Evolutionary conservation across 2,329 filamentous ascomycete genomes (phyloP), one percentile per base, ranked within the genome.

Genomic region (Paramyrothecium roridum): DNA sequence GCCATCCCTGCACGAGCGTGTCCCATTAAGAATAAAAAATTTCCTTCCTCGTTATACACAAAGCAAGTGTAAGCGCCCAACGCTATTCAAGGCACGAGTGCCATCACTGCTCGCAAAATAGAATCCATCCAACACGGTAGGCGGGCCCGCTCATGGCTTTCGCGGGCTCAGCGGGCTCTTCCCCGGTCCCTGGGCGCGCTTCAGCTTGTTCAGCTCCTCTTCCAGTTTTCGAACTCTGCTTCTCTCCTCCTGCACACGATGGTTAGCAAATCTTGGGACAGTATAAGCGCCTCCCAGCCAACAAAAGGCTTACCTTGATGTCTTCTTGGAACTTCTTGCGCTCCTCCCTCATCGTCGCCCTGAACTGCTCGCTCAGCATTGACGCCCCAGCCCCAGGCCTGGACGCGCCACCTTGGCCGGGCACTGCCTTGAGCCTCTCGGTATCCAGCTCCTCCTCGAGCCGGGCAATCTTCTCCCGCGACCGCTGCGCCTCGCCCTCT

Each of bases 261-360:
- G 40, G 62, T 76, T 64, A 76, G 71, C 16, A 52, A 51, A 21
- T 19, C 37, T 43, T 19, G 37, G n/a, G 10, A 30, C 26, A 30
- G 26, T 30, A n/a, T 8, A 50, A 21, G n/a, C 21, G 17, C 12
- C n/a, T 4, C 4, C 45, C 33, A 33, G 22, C 13, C 17, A 10
- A 63, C 51, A 22, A 11, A n/a, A 45, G 30, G 64, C 78, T 63
- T 66, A 81, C 79, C 71, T 70, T 74, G 45, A 83, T 64, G 56
- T 81, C 80, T 59, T 82, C 79, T 59, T 82, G 79, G 70, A 81
- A 82, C 68, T 77, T 81, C 73, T 76, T 81, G 60, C 80, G 75
- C 71, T 83, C 80, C 65, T 81, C 79, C 61, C 80, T 77, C 80
- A 83, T 82, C 21, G 78, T 81, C 8, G 76, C 71, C 50, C 80